Percentiles rank a stretch among this genome's conserved stretches.
phyloP scores from a whole-genome alignment of 441 rosid genomes.

The Flueggea neowawraea region DNA sequence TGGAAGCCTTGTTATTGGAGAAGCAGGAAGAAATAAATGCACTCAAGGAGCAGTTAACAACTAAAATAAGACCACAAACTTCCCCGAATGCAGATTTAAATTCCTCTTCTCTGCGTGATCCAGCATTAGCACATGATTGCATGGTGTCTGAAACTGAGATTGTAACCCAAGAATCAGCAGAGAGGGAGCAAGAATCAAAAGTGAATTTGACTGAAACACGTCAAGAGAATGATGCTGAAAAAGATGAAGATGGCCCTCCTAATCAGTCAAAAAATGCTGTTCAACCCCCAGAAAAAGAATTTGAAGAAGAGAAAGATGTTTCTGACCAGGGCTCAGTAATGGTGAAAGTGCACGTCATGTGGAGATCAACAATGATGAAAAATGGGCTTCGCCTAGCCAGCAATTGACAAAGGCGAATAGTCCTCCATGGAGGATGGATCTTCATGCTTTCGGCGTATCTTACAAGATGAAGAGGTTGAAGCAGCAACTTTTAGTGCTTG shows the following conservation, averaged over 20 bases:
- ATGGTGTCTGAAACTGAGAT: slow-evolving; percentile 35
- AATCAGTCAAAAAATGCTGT: slow-evolving; percentile 21
- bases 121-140: slow-evolving; percentile 19
- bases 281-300: slow-evolving; percentile 57
- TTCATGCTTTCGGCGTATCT: slow-evolving; percentile 87
- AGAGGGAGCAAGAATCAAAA: slow-evolving; percentile 34
- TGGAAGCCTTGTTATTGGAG: slow-evolving; percentile 41
- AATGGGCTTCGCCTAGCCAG: slow-evolving; percentile 24
- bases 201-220: slow-evolving; percentile 18
- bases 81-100: slow-evolving; percentile 29
- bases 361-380: slow-evolving; percentile 22
- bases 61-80: slow-evolving; percentile 17
- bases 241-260: slow-evolving; percentile 25
- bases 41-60: slow-evolving; percentile 35
- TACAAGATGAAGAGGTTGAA: slow-evolving; percentile 88
- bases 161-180: slow-evolving; percentile 29
- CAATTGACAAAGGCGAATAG: slow-evolving; percentile 25
- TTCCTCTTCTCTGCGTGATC: slow-evolving; percentile 25
- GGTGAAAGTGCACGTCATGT: slow-evolving; percentile 27
- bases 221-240: slow-evolving; percentile 22
- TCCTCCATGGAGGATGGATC: slow-evolving; percentile 71
- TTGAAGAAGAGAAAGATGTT: slow-evolving; percentile 34
- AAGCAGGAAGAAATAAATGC: slow-evolving; percentile 49
- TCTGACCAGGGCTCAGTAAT: slow-evolving; percentile 25
- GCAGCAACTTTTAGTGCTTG: slow-evolving; percentile 86